Base-by-base conservation (phyloP, 1,284 basidiomycete genomes). In the Wolfiporia cocos region DNA sequence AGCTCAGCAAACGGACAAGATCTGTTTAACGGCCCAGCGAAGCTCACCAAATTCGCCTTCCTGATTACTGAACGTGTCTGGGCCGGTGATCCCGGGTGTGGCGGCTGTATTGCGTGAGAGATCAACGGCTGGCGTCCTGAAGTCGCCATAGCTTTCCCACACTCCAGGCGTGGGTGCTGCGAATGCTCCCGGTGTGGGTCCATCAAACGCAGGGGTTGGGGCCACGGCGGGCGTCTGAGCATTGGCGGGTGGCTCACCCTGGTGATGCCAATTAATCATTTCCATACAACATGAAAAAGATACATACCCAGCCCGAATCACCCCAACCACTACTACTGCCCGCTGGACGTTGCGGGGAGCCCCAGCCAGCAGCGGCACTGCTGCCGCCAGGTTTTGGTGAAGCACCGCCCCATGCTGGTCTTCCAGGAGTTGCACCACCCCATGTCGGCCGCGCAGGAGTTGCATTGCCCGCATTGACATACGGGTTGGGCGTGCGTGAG, bases 401-500 rank as follows among this genome's bases (percentile, higher is more conserved):
- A 15, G 44, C 31, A 21, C 36, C 26, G 9, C 41, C 45, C 20
- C 43, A 38, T n/a, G 37, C 41, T 31, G 56, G 43, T 39, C 57
- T 45, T 30, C 59, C 59, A 39, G 65, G 64, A 5, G 64, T 67
- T 1, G 57, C 57, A 21, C 42, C 61, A 12, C 56, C 59, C 60
- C 57, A 65, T 1, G 51, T 43, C 12, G 55, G 44, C 3, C 78
- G 81, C 4, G 73, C 74, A 1, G 79, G 81, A 5, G 79, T 81
- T 41, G 68, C 67, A 11, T 69, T 68, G 31, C 70, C 71, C 15
- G 65, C 61, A 9, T 60, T 37, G 4, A 55, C 69, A 51, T 81
- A 81, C 4, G 84, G 81, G 54, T 86, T 88, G 1, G 86, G 82
- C 15, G 84, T 87, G 43, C 71, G 66, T 12, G 59, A 55, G 0